phyloP scores from a whole-genome alignment of 371 early-diverging fungal species.

The Mortierella sp. region DNA sequence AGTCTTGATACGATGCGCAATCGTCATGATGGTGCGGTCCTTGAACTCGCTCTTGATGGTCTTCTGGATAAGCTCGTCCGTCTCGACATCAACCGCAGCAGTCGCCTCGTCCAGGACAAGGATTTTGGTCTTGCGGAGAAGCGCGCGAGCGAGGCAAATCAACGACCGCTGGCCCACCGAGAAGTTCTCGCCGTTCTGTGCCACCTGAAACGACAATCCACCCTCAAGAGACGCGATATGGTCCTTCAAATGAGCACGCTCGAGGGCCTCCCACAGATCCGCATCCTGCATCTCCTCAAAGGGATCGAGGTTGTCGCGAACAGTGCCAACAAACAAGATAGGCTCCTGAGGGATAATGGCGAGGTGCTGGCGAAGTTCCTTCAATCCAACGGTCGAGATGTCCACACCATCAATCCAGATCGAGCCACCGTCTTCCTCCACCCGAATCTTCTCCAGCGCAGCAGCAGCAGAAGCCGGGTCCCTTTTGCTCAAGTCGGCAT shows the following conservation, averaged over 20 bases:
- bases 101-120: constrained; percentile 85
- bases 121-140: constrained; percentile 66
- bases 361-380: constrained; percentile 48
- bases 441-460: constrained; percentile 40
- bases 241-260: constrained; percentile 66
- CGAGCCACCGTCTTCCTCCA: constrained; percentile 54
- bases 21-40: constrained; percentile 49
- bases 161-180: constrained; percentile 80
- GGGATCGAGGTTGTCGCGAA: constrained; percentile 77
- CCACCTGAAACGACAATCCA: constrained; percentile 60
- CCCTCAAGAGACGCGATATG: constrained; percentile 59
- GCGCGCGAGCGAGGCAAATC: constrained; percentile 75
- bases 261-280: constrained; percentile 71
- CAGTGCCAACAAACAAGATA: constrained; percentile 61
- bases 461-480: constrained; percentile 10
- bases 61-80: constrained; percentile 75
- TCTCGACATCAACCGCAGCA: constrained; percentile 72
- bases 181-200: constrained; percentile 67
- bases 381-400: constrained; percentile 64
- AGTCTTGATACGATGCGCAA: constrained; percentile 66
- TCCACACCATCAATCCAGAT: constrained; percentile 77
- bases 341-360: constrained; percentile 92
- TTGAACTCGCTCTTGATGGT: constrained; percentile 66
- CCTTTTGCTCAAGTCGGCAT: constrained; percentile 66
- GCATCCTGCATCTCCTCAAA: constrained; percentile 74